Conservation (phyloP, 257 asterid species). For the Jacaranda copaia region DNA sequence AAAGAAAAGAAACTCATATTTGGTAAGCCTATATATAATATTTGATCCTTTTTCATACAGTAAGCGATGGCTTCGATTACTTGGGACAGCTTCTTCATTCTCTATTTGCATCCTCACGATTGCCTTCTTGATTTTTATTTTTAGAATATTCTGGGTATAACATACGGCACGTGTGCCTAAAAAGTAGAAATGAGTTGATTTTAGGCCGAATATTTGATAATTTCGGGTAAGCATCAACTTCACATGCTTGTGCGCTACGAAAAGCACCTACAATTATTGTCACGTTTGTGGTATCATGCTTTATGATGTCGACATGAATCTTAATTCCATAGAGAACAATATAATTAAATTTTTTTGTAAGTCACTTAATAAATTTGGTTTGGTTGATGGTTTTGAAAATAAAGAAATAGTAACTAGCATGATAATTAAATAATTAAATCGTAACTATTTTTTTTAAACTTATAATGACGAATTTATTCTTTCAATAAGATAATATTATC, state of each 20-base stretch:
- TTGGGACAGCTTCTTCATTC: not conserved
- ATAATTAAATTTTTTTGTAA: no score
- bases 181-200: constrained; percentile 23
- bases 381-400: no score
- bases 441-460: no score
- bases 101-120: not conserved
- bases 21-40: not conserved
- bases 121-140: not conserved
- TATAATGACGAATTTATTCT: no score
- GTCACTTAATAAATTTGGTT: no score
- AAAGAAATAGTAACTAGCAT: no score
- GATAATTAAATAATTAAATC: no score
- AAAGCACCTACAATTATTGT: not conserved
- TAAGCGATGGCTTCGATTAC: not conserved
- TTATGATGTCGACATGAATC: not conserved
- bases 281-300: constrained; percentile 13
- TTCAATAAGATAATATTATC: no score
- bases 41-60: not conserved
- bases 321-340: not conserved
- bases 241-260: constrained; percentile 9
- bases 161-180: not conserved
- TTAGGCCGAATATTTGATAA: constrained; percentile 30
- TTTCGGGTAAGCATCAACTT: not conserved
- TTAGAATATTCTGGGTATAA: not conserved
- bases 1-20: no score